A percentile compares a stretch with the other conserved stretches of the same genome.
phyloP scores from a whole-genome alignment of 202 grass and related monocot genomes.

The Carex arenaria region DNA sequence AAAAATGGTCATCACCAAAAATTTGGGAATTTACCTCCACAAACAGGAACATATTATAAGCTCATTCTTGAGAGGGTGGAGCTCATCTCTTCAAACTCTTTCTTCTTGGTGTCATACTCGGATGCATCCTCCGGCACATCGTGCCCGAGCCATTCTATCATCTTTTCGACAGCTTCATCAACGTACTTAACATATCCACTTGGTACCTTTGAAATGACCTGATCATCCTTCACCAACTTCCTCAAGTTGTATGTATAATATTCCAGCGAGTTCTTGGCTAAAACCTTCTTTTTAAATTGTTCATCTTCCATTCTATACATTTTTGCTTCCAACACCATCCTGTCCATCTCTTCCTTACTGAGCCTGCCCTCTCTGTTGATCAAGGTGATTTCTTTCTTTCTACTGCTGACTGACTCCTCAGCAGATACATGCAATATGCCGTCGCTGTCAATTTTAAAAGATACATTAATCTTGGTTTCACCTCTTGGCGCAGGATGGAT shows the following conservation, averaged over 20 bases:
- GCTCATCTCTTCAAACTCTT: neutral
- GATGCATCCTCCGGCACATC: neutral
- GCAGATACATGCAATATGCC: neutral
- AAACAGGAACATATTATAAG: no score
- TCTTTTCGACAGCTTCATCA: neutral
- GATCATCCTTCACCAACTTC: neutral
- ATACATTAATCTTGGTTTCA: neutral
- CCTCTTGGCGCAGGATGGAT: neutral
- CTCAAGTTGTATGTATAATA: neutral
- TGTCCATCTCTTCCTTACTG: neutral
- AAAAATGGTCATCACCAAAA: no score
- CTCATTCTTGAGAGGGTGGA: neutral
- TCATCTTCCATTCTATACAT: slow-evolving; percentile 2
- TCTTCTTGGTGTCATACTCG: neutral
- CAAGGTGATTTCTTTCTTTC: neutral
- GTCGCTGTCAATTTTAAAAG: slow-evolving; percentile 4
- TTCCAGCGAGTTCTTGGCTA: neutral
- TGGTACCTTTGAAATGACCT: neutral
- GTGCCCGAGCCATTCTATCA: neutral
- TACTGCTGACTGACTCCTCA: neutral
- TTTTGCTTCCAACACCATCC: neutral
- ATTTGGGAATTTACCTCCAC: no score
- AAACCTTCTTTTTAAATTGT: neutral
- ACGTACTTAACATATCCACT: neutral
- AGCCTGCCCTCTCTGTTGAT: neutral